Evolutionary conservation across 345 rosid species (phyloP).

Genomic region (Eucalyptus marginata): DNA sequence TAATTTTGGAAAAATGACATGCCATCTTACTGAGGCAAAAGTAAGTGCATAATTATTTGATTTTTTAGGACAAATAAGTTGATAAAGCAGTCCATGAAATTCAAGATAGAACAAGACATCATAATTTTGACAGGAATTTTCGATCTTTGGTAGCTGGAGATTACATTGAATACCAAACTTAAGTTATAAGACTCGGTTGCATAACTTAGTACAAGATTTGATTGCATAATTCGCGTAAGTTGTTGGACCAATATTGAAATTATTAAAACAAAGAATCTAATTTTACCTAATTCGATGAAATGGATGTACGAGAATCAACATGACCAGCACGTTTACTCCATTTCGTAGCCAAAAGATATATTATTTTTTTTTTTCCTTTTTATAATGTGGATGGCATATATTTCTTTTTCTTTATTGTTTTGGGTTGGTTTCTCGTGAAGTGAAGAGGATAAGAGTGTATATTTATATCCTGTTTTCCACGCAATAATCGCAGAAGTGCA

Average conservation of each 20-base stretch:
- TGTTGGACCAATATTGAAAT: too few relatives aligned
- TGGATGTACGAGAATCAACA: not conserved
- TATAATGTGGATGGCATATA: not conserved
- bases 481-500: not conserved
- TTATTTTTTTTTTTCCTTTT: not conserved
- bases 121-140: not conserved
- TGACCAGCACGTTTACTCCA: not conserved
- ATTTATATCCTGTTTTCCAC: not conserved
- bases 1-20: not conserved
- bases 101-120: not conserved
- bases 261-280: too few relatives aligned
- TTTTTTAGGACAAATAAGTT: not conserved
- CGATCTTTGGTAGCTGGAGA: not conserved
- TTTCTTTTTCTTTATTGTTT: not conserved
- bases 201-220: not conserved
- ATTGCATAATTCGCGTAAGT: too few relatives aligned
- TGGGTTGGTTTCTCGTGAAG: not conserved
- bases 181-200: not conserved
- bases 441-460: not conserved
- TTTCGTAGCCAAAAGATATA: not conserved
- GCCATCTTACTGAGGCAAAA: not conserved
- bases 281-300: not conserved
- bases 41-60: not conserved
- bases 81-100: not conserved
- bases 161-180: not conserved